Base-by-base conservation (phyloP, 805 yeast species). In the Isabelozyma rhagii region DNA sequence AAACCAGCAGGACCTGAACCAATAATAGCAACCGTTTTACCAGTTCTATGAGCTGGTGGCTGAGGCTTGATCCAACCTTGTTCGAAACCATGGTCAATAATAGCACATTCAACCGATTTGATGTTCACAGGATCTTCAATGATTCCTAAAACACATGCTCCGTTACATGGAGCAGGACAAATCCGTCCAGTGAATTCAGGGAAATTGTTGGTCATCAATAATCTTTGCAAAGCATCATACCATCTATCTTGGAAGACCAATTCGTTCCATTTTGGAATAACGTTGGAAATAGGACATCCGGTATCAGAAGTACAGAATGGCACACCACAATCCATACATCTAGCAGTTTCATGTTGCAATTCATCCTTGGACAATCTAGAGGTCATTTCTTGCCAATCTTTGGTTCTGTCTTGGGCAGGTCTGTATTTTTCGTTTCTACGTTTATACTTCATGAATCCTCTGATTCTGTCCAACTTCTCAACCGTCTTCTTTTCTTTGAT, bases 301-400 rank as follows among this genome's bases (percentile, higher is more conserved):
- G 97, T 88, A 69, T 93, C 98, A 44, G 96, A 87, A 64, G 93
- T 96, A 79, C 99, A 93, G 83, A 93, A 93, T 51, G 99, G 99
- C 60, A 94, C 96, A 78, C 99, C 99, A 79, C 99, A 93, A 73
- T 93, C 98, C 96, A 94, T 93, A 80, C 99, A 93, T 71, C 99
- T 84, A 13, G 98, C 97, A 51, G 98, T 89, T 76, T 93, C 97
- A 67, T 80, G 82, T 67, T 84, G 82, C 63, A 93, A 85, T 58
- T 94, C 98, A 47, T 87, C 91, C 71, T 89, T 87, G 50, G 90
- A 77, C 59, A 93, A 77, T 49, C 97, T 82, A 11, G 82, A 72
- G 10, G 96, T 84, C 67, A 93, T 79, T 72, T 93, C 98, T 56
- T 86, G 82, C 98, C 98, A 94, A 71, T 94, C 97, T 61, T 80